These are phyloP conservation scores for Mycena haematopus DNA, from an alignment of 768 basidiomycete genomes.

Conservation along the genomic window DNA sequence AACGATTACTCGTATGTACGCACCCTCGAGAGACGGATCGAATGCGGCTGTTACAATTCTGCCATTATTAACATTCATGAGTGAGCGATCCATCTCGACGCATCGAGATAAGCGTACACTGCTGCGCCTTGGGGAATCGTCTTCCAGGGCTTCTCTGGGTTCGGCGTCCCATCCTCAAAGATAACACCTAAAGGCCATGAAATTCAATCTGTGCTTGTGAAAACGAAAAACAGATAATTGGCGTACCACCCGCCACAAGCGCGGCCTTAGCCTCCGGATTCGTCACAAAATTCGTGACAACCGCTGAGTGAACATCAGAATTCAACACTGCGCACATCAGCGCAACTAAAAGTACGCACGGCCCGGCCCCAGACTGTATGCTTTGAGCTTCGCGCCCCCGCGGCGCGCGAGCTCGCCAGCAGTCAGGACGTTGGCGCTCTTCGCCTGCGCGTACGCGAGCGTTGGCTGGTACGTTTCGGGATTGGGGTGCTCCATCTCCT, in stretches of 20 bases:
- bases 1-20: no score
- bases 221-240: no score
- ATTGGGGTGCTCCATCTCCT: conserved; percentile 12
- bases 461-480: conserved; percentile 6
- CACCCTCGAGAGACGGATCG: conserved; percentile 22
- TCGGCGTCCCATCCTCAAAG: no score
- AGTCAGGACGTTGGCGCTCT: conserved; percentile 23
- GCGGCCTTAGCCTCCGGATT: background rate
- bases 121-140: conserved; percentile 23
- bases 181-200: no score
- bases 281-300: conserved; percentile 19
- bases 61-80: background rate
- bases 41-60: conserved; percentile 22
- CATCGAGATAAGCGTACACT: conserved; percentile 2
- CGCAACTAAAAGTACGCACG: conserved; percentile 13
- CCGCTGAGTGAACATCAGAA: conserved; percentile 4
- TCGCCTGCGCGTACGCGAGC: conserved; percentile 16
- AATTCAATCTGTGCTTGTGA: no score
- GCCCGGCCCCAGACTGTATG: conserved; percentile 23
- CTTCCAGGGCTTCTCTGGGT: conserved; percentile 8
- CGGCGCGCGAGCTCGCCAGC: conserved; percentile 20
- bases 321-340: no score
- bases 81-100: no score
- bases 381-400: conserved; percentile 9
- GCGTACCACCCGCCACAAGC: background rate